Evolutionary conservation across 2,329 filamentous ascomycete species (phyloP).

Genomic region (Ascochyta koolunga): DNA sequence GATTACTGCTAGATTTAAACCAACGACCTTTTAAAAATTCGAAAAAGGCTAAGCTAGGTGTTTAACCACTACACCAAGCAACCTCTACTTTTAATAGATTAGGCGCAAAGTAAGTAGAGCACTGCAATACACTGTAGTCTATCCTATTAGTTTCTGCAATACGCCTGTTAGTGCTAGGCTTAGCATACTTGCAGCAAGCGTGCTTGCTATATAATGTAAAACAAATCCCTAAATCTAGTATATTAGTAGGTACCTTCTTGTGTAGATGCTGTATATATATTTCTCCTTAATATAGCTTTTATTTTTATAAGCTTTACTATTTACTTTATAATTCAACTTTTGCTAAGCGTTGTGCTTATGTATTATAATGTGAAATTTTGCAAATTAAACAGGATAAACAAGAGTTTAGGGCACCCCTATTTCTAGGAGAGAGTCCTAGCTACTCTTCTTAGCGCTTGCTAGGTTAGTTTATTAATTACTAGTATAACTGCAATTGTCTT

Average conservation of each 20-base stretch:
- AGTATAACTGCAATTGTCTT: too few relatives aligned
- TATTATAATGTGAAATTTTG: slow-evolving; percentile 8
- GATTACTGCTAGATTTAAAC: too few relatives aligned
- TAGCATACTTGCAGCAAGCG: background rate
- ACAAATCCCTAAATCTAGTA: background rate
- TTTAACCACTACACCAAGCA: too few relatives aligned
- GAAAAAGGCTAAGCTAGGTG: too few relatives aligned
- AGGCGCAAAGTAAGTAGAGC: background rate
- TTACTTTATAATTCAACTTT: too few relatives aligned
- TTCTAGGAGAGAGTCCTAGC: too few relatives aligned
- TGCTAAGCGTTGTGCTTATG: slow-evolving; percentile 16
- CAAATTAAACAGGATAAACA: slow-evolving; percentile 9
- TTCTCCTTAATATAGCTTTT: slow-evolving; percentile 1
- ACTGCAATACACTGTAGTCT: background rate
- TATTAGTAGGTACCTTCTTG: too few relatives aligned
- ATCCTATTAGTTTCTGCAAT: background rate
- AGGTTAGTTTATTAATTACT: too few relatives aligned
- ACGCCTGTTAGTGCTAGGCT: background rate
- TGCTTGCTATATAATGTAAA: background rate
- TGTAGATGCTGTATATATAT: background rate
- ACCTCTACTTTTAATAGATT: too few relatives aligned
- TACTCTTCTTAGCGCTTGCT: background rate
- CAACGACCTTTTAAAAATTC: too few relatives aligned
- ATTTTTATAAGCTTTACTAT: slow-evolving; percentile 15
- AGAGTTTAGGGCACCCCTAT: background rate